phyloP scores from a whole-genome alignment of 78 protist species.

The Protostelium mycophagum region DNA sequence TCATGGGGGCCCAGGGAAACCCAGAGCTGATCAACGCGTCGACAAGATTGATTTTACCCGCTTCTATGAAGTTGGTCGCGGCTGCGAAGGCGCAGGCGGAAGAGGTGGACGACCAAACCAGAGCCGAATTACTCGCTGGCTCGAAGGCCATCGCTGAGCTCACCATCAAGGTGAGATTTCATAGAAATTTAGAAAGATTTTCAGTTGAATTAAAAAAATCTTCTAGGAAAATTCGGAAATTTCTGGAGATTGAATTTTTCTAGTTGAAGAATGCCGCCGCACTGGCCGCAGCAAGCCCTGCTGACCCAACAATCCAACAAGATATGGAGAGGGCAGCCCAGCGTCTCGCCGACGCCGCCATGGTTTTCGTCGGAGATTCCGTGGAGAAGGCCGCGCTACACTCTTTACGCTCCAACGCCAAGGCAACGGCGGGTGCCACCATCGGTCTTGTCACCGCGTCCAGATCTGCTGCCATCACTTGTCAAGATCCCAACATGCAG shows the following conservation, averaged over 20 bases:
- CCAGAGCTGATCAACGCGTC: slow-evolving; percentile 20
- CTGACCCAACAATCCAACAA: slow-evolving; percentile 44
- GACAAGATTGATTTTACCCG: slow-evolving; percentile 20
- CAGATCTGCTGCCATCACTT: slow-evolving; percentile 8
- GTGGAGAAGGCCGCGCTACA: slow-evolving; percentile 53
- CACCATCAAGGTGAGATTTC: slow-evolving; percentile 25
- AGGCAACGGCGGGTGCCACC: slow-evolving; percentile 53
- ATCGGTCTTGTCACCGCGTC: slow-evolving; percentile 36
- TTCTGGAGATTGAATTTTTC: too few relatives aligned
- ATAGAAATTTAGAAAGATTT: too few relatives aligned
- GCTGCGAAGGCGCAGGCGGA: slow-evolving; percentile 29
- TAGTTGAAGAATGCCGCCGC: slow-evolving; percentile 32
- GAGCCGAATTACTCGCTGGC: neutral
- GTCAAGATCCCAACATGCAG: neutral
- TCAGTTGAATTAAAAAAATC: too few relatives aligned
- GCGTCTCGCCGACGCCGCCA: slow-evolving; percentile 50
- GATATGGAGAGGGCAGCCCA: slow-evolving; percentile 16
- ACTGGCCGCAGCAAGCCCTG: slow-evolving; percentile 47
- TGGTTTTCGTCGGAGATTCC: slow-evolving; percentile 60
- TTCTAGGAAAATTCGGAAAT: too few relatives aligned
- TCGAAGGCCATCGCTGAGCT: slow-evolving; percentile 52
- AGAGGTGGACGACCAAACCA: neutral
- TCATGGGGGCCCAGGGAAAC: slow-evolving; percentile 29
- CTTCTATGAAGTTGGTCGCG: slow-evolving; percentile 55
- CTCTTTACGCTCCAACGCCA: slow-evolving; percentile 49